Evolutionary conservation across 108 stramenopile species (phyloP), one percentile per base, ranked within the genome.

Genomic region (Cyclostephanos tholiformis): DNA sequence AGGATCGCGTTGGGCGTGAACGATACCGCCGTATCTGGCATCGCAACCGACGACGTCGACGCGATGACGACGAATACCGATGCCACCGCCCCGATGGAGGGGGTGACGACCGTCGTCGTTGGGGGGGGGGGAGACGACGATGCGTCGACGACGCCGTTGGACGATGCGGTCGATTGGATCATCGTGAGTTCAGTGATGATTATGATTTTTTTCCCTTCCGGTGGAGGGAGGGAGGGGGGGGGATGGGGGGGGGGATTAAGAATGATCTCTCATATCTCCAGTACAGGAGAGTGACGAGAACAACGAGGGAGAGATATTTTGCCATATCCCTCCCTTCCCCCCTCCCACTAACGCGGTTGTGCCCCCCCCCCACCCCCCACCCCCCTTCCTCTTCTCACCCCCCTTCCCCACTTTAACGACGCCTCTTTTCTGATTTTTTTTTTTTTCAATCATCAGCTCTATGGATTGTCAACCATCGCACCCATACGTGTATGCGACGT

Each of bases 1-100:
- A 43, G 49, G 30, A 27, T 80, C 22, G 72, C 35, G 13, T 48
- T 49, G 55, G 43, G 49, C 20, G 48, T 72, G 27, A 65, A 9
- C 17, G 65, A 58, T 32, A 32, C 29, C 41, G 41, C 11, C 41
- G 41, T 41, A 9, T 32, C n/a, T n/a, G 36, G 36, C 6, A 22
- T 25, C 16, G 36, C 36, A 17, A 26, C 22, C 11, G 16, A n/a
- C 8, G 61, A 69, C 50, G 38, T 43, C 22, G 55, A 48, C 7
- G 62, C 51, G 19, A 27, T 32, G 49, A 65, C 43, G 60, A 79
- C 60, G 57, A 19, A 39, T 19, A 50, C 14, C 61, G 64, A 8
- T 71, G 66, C 39, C 56, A 52, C 51, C 20, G 51, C 7, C 2
- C 23, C 51, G 41, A 41, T 41, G 23, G 53, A 19, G 27, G 23